Evolutionary conservation across 176 grass and related monocot genomes (phyloP).

Genomic region (Tillandsia fasciculata): DNA sequence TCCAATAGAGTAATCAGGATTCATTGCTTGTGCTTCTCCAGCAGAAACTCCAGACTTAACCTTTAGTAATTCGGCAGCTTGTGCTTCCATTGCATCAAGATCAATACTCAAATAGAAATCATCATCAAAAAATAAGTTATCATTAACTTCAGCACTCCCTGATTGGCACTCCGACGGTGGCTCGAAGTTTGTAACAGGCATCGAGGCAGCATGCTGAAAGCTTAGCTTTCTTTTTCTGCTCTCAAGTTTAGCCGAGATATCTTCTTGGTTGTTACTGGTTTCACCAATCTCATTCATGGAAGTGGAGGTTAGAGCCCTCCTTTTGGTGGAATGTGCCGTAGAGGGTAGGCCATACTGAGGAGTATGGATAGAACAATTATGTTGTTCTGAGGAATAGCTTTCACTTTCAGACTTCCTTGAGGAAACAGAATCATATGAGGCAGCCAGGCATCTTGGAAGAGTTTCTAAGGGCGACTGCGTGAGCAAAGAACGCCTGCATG

Average conservation of each 20-base stretch:
- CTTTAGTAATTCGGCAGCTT: constrained; percentile 44
- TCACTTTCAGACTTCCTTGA: constrained; percentile 20
- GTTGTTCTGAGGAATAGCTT: constrained; percentile 38
- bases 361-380: constrained; percentile 26
- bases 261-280: constrained; percentile 20
- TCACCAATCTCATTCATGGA: constrained; percentile 21
- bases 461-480: constrained; percentile 55
- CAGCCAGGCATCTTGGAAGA: constrained; percentile 38
- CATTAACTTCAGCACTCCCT: constrained; percentile 2
- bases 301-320: constrained; percentile 34
- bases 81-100: constrained; percentile 78
- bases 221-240: constrained; percentile 84
- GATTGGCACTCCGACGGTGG: constrained; percentile 13
- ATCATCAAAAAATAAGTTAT: constrained; percentile 43
- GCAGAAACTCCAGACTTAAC: constrained; percentile 22
- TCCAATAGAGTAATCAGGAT: background rate
- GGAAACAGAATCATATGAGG: constrained; percentile 47
- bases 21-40: background rate
- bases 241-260: constrained; percentile 51
- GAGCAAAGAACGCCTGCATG: constrained; percentile 62
- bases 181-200: constrained; percentile 31
- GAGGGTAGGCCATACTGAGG: constrained; percentile 27
- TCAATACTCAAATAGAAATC: constrained; percentile 67
- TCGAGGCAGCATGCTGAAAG: constrained; percentile 41
- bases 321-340: constrained; percentile 16